Percentiles rank a stretch among this genome's conserved stretches.
Conservation (phyloP, 306 rosid genomes). For the Cucurbita ficifolia region DNA sequence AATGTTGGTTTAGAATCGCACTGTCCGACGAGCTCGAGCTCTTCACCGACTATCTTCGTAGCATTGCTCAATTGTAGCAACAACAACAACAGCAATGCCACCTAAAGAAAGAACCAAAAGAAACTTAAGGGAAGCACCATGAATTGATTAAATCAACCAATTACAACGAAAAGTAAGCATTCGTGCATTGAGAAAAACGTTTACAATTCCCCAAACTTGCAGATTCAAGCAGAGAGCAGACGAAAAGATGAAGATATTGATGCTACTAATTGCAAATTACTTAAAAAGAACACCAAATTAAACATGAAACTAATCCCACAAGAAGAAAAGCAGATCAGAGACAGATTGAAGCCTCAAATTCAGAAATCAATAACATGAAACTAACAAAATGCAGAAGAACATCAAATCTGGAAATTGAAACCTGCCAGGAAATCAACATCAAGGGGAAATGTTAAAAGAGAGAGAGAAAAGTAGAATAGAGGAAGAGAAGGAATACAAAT, state of each 20-base stretch:
- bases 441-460: neutral
- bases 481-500: too few species aligned
- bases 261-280: neutral
- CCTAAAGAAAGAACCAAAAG: conserved; percentile 27
- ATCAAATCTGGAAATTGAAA: conserved; percentile 3
- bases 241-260: neutral
- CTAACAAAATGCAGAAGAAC: neutral
- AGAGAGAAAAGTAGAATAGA: neutral
- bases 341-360: neutral
- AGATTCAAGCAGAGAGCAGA: neutral
- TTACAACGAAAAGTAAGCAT: neutral
- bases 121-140: neutral
- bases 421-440: neutral
- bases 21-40: conserved; percentile 27
- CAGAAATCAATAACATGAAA: neutral
- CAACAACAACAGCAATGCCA: conserved; percentile 60
- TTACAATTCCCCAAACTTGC: neutral
- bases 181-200: neutral
- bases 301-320: neutral
- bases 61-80: conserved; percentile 62
- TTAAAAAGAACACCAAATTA: neutral
- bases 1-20: conserved; percentile 33
- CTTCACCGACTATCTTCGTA: conserved; percentile 27
- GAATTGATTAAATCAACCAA: neutral
- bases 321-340: neutral